Base-by-base conservation (phyloP, 2,329 filamentous ascomycete species). In the Cytospora paraplurivora region DNA sequence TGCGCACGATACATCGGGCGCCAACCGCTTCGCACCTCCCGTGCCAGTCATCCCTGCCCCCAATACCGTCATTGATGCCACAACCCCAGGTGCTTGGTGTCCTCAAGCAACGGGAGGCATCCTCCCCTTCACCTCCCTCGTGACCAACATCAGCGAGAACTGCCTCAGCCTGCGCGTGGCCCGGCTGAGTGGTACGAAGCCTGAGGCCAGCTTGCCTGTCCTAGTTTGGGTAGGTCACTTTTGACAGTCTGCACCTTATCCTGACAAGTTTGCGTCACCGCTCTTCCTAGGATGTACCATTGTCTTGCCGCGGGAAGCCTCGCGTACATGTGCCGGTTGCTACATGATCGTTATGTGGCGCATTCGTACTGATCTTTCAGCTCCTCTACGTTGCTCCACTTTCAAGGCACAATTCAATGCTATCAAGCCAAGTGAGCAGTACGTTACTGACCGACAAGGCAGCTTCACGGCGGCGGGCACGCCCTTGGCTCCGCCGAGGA, bases 21-120 rank as follows among this genome's bases (percentile, higher is more conserved):
- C 49, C 4, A 71, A 72, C 38, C 69, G 73, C 13, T 75, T 75
- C 67, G 70, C 72, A 11, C 70, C 70, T 17, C 73, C 73, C 6
- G 65, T 68, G 12, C 69, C 72, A 4, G 63, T 66, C 49, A 44
- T 56, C 27, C 27, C 4, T 4, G 4, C 68, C 68, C 12, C 19
- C 55, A 35, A 56, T 1, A 66, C 69, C 4, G 59, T 67, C 2
- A 65, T 76, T 44, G 65, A 71, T 54, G 74, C 72, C n/a, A 72
- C 67, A 6, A 41, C 53, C 2, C 53, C 69, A 4, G 72, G 73
- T 1, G 71, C 71, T 49, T 73, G 71, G 67, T 75, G 73, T 56
- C 72, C 72, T 4, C 72, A 74, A 55, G 67, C 63, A 11, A 63
- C 57, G 1, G 67, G 68, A 13, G 68, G 69, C 37, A 53, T 68